Conservation (phyloP, 1,139 yeast genomes). For the Kluyveromyces marxianus region DNA sequence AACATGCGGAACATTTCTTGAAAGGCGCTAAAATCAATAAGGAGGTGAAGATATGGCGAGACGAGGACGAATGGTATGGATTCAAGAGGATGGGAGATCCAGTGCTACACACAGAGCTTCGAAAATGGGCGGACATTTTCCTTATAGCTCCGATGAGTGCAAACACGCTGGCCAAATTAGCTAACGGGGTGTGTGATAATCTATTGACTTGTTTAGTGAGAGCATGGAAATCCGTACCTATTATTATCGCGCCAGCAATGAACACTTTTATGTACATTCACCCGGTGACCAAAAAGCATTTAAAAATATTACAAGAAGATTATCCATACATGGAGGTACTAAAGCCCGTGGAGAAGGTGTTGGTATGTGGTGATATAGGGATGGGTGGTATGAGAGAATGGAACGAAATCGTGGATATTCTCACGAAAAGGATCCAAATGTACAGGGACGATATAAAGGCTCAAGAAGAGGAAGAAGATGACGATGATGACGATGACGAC, state of each 20-base stretch:
- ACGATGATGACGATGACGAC: constrained; percentile 27
- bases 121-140: constrained; percentile 93
- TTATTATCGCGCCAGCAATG: constrained; percentile 90
- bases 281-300: constrained; percentile 76
- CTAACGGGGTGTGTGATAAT: constrained; percentile 86
- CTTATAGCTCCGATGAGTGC: constrained; percentile 88
- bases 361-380: constrained; percentile 80
- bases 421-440: constrained; percentile 43
- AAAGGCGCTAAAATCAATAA: constrained; percentile 71
- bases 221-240: constrained; percentile 91
- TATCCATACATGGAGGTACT: constrained; percentile 88
- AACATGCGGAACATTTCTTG: constrained; percentile 75
- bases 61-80: constrained; percentile 83
- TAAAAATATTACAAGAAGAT: constrained; percentile 66
- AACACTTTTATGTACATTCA: constrained; percentile 85
- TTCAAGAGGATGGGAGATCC: constrained; percentile 48
- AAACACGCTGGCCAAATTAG: constrained; percentile 81
- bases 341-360: constrained; percentile 85
- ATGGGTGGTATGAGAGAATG: constrained; percentile 96
- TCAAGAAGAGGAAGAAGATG: constrained; percentile 22
- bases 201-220: constrained; percentile 78
- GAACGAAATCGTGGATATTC: constrained; percentile 80
- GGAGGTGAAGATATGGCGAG: constrained; percentile 88
- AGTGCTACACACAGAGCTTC: constrained; percentile 75
- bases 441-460: constrained; percentile 20